Evolutionary conservation across 208 protist species (phyloP).

Genomic region (Acanthamoeba healyi): DNA sequence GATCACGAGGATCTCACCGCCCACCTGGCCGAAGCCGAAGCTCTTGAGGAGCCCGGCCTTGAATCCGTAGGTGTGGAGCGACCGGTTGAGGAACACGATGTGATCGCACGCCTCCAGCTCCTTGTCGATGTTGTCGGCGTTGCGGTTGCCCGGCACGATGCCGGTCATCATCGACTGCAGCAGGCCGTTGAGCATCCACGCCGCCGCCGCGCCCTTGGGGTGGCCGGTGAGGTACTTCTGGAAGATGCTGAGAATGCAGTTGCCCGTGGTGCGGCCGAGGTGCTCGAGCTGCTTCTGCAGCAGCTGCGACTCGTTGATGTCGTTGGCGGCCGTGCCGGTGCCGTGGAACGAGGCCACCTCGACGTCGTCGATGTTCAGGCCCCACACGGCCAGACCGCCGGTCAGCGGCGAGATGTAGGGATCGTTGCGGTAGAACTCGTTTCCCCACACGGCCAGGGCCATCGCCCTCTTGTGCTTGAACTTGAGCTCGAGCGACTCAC

Average conservation of each 20-base stretch:
- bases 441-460: slow-evolving; percentile 80
- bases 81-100: slow-evolving; percentile 84
- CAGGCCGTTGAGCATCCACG: slow-evolving; percentile 92
- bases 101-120: slow-evolving; percentile 82
- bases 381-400: slow-evolving; percentile 89
- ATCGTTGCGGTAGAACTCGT: slow-evolving; percentile 86
- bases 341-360: slow-evolving; percentile 91
- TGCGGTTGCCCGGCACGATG: slow-evolving; percentile 90
- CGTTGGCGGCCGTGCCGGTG: slow-evolving; percentile 89
- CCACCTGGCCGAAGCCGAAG: slow-evolving; percentile 91
- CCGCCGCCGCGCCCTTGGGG: slow-evolving; percentile 89
- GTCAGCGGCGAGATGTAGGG: slow-evolving; percentile 85
- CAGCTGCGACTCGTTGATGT: slow-evolving; percentile 89
- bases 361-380: slow-evolving; percentile 90
- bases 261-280: slow-evolving; percentile 86
- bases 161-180: slow-evolving; percentile 85
- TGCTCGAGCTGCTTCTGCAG: slow-evolving; percentile 87
- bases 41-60: slow-evolving; percentile 87
- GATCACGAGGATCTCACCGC: slow-evolving; percentile 87
- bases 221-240: slow-evolving; percentile 92
- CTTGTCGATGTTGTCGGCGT: slow-evolving; percentile 89
- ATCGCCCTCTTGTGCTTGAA: slow-evolving; percentile 72
- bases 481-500: slow-evolving; percentile 73
- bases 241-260: slow-evolving; percentile 86
- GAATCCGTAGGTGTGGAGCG: slow-evolving; percentile 77